A percentile compares a stretch with the other conserved stretches of the same genome.
Conservation (phyloP, 768 basidiomycete genomes). For the Sutorius australiensis region DNA sequence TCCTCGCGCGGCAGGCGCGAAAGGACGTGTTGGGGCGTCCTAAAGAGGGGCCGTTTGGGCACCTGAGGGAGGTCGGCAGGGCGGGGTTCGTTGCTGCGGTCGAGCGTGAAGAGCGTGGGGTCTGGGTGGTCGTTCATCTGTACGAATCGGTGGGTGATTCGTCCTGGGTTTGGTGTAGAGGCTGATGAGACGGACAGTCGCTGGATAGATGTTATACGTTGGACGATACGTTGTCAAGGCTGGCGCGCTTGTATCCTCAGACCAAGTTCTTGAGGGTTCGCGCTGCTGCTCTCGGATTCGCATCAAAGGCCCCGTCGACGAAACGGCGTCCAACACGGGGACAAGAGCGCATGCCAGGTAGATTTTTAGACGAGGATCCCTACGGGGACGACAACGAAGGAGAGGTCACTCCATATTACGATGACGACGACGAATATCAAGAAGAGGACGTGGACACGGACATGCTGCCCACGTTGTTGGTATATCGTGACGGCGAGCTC, state of each 20-base stretch:
- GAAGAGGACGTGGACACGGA: conserved; percentile 73
- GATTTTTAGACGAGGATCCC: conserved; percentile 37
- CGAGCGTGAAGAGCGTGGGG: conserved; percentile 61
- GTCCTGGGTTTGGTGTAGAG: neutral
- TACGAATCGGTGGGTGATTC: conserved; percentile 65
- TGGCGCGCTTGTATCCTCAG: conserved; percentile 65
- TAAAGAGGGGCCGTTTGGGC: conserved; percentile 63
- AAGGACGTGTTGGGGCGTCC: conserved; percentile 46
- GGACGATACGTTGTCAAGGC: conserved; percentile 61
- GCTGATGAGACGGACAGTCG: conserved; percentile 43
- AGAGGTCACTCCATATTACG: conserved; percentile 25
- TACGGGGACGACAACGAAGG: conserved; percentile 38
- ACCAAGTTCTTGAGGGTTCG: conserved; percentile 81
- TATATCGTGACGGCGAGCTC: conserved; percentile 77
- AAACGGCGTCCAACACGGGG: conserved; percentile 5
- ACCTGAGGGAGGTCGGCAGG: conserved; percentile 75
- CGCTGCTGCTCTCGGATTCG: conserved; percentile 74
- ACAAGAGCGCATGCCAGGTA: conserved; percentile 22
- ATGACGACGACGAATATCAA: conserved; percentile 42
- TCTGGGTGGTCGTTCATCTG: conserved; percentile 84
- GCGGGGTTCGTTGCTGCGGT: conserved; percentile 71
- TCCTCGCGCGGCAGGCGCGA: conserved; percentile 12
- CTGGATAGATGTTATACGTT: conserved; percentile 69
- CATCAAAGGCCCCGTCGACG: conserved; percentile 35
- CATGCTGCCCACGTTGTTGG: conserved; percentile 74